Percentiles rank a stretch among this genome's conserved stretches.
Evolutionary conservation across 331 rosid species (phyloP).

Genomic region (Ulmus americana): DNA sequence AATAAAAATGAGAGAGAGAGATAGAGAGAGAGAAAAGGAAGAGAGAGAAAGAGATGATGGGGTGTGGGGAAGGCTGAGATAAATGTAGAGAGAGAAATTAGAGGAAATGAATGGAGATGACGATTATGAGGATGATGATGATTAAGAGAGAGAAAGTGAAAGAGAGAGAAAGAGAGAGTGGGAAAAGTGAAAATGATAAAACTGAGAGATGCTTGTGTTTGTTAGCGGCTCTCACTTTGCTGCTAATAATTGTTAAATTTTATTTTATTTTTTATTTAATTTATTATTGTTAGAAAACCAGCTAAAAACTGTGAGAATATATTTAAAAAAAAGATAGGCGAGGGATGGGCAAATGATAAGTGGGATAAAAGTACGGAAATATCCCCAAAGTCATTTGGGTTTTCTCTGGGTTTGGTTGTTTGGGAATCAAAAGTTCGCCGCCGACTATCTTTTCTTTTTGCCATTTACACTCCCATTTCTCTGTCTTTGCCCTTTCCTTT

Average conservation of each 20-base stretch:
- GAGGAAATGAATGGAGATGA: slow-evolving; percentile 29
- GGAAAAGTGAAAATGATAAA: slow-evolving; percentile 15
- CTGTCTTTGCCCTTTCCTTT: background rate
- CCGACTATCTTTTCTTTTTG: background rate
- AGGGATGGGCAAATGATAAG: slow-evolving; percentile 18
- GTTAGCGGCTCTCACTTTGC: slow-evolving; percentile 47
- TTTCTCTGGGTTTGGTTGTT: background rate
- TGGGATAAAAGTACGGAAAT: background rate
- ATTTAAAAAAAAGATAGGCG: slow-evolving; percentile 2
- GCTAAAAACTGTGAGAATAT: background rate
- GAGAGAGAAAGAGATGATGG: slow-evolving; percentile 19
- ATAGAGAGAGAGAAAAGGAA: background rate
- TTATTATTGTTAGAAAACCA: background rate
- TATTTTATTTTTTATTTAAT: background rate
- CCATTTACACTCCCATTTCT: background rate
- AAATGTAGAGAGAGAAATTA: slow-evolving; percentile 26
- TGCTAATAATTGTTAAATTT: slow-evolving; percentile 33
- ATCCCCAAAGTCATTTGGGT: background rate
- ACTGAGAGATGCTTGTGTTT: slow-evolving; percentile 30
- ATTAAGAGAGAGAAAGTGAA: slow-evolving; percentile 33
- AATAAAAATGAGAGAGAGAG: slow-evolving; percentile 1
- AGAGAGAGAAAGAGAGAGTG: background rate
- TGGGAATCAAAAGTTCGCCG: background rate
- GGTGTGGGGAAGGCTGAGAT: slow-evolving; percentile 28
- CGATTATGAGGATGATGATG: slow-evolving; percentile 33